These are phyloP conservation scores for Penicillium olsonii DNA, from an alignment of 2,329 filamentous ascomycete genomes.

Conservation along the genomic window DNA sequence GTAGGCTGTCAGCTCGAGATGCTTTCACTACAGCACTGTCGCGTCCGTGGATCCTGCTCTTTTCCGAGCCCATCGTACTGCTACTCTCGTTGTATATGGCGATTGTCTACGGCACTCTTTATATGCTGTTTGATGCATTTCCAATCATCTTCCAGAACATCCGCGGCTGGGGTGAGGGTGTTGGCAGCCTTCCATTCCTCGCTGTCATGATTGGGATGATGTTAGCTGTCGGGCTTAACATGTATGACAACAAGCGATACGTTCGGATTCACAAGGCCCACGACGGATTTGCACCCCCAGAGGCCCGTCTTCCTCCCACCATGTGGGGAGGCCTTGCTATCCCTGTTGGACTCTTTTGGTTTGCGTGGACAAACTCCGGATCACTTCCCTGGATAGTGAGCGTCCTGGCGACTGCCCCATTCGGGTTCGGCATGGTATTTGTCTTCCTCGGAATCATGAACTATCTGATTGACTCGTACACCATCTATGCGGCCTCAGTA, in stretches of 20 bases:
- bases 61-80: conserved; percentile 50
- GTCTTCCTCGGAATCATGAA: conserved; percentile 37
- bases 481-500: conserved; percentile 39
- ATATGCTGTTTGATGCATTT: conserved; percentile 51
- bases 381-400: conserved; percentile 34
- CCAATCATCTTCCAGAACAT: conserved; percentile 48
- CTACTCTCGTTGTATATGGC: conserved; percentile 48
- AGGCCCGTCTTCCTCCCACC: conserved; percentile 52
- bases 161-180: conserved; percentile 42
- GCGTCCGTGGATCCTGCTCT: conserved; percentile 48
- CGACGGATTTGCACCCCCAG: conserved; percentile 58
- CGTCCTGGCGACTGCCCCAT: conserved; percentile 32
- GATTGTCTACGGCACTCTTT: conserved; percentile 50
- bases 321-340: conserved; percentile 50
- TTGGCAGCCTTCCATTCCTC: conserved; percentile 12
- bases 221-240: conserved; percentile 9
- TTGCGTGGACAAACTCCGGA: conserved; percentile 56
- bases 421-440: conserved; percentile 39
- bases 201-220: conserved; percentile 17
- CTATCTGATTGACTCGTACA: conserved; percentile 41
- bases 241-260: conserved; percentile 16
- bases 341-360: conserved; percentile 58
- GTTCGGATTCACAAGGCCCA: conserved; percentile 10
- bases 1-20: conserved; percentile 36
- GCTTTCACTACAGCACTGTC: conserved; percentile 46